Percentiles rank a stretch among this genome's conserved stretches.
Evolutionary conservation across 495 filamentous ascomycete genomes (phyloP).

Genomic region (Aspergillus haitiensis): DNA sequence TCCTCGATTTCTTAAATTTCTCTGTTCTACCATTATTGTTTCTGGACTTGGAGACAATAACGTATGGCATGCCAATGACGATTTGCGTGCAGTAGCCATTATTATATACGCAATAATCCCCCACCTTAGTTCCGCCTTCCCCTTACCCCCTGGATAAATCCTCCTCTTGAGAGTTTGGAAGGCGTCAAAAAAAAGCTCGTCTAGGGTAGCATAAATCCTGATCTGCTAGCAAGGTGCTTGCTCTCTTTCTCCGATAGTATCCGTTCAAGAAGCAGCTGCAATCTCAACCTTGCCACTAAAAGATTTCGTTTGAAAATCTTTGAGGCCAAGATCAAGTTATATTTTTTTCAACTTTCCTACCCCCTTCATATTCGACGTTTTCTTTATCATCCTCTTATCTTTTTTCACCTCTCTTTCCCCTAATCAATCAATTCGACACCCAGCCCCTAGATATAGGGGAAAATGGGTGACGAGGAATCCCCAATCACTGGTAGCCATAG

Average conservation of each 20-base stretch:
- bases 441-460: background rate
- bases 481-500: constrained; percentile 8
- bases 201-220: background rate
- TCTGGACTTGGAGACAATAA: too few relatives aligned
- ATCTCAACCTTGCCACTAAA: too few relatives aligned
- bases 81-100: background rate
- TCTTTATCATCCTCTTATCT: background rate
- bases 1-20: background rate
- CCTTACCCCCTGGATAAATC: background rate
- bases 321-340: too few relatives aligned
- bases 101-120: constrained; percentile 1
- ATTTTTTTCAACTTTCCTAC: too few relatives aligned
- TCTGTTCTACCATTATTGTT: background rate
- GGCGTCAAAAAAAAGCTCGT: background rate
- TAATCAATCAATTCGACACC: background rate
- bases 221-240: background rate
- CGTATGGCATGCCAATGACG: too few relatives aligned
- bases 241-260: too few relatives aligned
- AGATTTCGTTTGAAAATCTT: too few relatives aligned
- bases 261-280: too few relatives aligned
- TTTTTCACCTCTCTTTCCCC: background rate
- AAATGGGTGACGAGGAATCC: constrained; percentile 13
- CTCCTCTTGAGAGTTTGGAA: background rate
- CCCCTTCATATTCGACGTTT: too few relatives aligned
- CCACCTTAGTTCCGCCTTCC: background rate